These are phyloP conservation scores for Candida easanensis DNA, from an alignment of 805 yeast genomes.

Conservation along the genomic window DNA sequence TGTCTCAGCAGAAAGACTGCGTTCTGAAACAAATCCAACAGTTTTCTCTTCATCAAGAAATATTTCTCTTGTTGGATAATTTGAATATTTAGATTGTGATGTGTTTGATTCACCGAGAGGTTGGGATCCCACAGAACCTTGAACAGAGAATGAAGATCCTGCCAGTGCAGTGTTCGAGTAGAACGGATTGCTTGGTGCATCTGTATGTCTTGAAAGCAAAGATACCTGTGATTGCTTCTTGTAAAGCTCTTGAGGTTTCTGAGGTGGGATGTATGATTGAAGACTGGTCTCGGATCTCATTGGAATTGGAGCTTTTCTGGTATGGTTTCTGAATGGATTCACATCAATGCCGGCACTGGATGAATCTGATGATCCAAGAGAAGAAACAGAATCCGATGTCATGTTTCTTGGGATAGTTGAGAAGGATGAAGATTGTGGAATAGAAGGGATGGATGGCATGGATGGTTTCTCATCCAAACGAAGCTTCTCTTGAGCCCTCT, in stretches of 20 bases:
- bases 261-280: slow-evolving; percentile 1
- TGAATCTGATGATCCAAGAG: slow-evolving; percentile 4
- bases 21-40: slow-evolving; percentile 1
- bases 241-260: slow-evolving; percentile 5
- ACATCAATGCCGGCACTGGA: not conserved
- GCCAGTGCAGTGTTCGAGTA: not conserved
- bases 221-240: slow-evolving; percentile 8
- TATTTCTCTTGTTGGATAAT: slow-evolving; percentile 6
- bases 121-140: not conserved
- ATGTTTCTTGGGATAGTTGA: slow-evolving; percentile 5
- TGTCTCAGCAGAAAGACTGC: not conserved
- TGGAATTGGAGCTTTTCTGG: slow-evolving; percentile 4
- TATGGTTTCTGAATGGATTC: slow-evolving; percentile 6
- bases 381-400: slow-evolving; percentile 11
- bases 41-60: slow-evolving; percentile 14
- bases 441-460: slow-evolving; percentile 4
- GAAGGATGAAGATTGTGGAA: not conserved
- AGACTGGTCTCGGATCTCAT: not conserved
- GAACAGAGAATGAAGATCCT: not conserved
- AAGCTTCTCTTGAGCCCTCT: slow-evolving; percentile 4
- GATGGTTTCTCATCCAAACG: slow-evolving; percentile 8
- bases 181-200: slow-evolving; percentile 1
- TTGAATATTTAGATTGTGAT: too few relatives aligned
- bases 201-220: slow-evolving; percentile 4
- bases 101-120: not conserved